Conservation (phyloP, 1,284 basidiomycete genomes). For the Chiua sp. region DNA sequence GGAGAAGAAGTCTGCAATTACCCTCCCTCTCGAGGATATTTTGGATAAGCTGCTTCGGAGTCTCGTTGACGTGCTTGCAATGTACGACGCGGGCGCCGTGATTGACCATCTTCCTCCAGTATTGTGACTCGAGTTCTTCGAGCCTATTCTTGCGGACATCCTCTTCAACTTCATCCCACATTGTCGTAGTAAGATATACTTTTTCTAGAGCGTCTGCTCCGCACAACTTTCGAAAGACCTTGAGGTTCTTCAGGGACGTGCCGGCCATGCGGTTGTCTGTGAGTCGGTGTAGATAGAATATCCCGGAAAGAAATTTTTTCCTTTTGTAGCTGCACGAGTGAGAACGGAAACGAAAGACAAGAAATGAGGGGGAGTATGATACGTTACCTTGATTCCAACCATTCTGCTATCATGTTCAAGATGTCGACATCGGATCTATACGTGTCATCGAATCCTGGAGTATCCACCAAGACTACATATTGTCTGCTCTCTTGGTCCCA, state of each 20-base stretch:
- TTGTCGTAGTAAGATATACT: conserved; percentile 48
- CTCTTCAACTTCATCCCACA: conserved; percentile 10
- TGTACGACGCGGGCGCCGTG: not conserved
- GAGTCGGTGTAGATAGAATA: conserved; percentile 56
- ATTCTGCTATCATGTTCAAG: conserved; percentile 22
- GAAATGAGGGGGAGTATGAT: not conserved
- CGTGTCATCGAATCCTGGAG: not conserved
- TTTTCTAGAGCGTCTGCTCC: conserved; percentile 2
- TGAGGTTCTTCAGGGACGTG: conserved; percentile 26
- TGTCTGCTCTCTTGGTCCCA: not conserved
- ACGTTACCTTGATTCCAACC: conserved; percentile 12
- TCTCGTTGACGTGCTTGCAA: not conserved
- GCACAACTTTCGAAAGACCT: conserved; percentile 44
- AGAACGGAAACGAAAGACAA: not conserved
- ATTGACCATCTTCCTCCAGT: conserved; percentile 3
- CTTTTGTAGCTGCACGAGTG: conserved; percentile 35
- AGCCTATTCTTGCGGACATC: conserved; percentile 19
- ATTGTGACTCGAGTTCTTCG: conserved; percentile 18
- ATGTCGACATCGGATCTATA: conserved; percentile 23
- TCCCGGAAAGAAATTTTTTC: conserved; percentile 40
- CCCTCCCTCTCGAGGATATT: not conserved
- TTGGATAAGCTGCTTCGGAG: not conserved
- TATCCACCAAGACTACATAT: conserved; percentile 6
- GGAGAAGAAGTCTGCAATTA: not conserved
- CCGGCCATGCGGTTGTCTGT: conserved; percentile 51